These are phyloP conservation scores for Saccharomyces hybrid DNA, from an alignment of 1,139 yeast species.

Conservation along the genomic window DNA sequence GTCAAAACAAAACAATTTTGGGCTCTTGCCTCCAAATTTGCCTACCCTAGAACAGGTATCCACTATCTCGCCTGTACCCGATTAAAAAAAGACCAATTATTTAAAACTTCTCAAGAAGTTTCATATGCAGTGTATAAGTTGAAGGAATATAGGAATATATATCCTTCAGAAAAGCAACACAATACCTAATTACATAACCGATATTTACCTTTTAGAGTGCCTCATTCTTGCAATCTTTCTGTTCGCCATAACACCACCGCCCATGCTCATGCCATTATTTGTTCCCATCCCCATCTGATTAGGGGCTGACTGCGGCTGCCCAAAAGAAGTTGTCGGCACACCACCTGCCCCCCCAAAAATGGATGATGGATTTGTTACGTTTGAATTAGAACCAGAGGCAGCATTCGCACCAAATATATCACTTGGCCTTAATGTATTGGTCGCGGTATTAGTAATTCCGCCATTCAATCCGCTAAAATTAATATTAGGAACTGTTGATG, in stretches of 20 bases:
- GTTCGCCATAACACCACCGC: conserved; percentile 8
- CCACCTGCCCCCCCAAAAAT: conserved; percentile 4
- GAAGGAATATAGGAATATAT: neutral
- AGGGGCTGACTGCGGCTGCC: neutral
- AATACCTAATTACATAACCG: neutral
- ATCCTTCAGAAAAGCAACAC: neutral
- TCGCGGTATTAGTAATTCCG: conserved; percentile 2
- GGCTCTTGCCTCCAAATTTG: neutral
- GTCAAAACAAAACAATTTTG: too few species aligned
- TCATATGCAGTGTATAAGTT: neutral
- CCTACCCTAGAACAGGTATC: neutral
- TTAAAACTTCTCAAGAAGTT: neutral
- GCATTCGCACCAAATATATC: conserved; percentile 15
- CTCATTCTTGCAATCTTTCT: conserved; percentile 28
- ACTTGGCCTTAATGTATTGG: conserved; percentile 16
- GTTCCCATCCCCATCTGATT: conserved; percentile 3
- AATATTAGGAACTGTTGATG: conserved; percentile 22
- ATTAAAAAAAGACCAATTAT: neutral
- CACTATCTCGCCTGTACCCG: neutral
- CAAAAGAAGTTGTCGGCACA: conserved; percentile 3
- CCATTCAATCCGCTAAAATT: conserved; percentile 17
- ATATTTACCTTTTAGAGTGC: conserved; percentile 15
- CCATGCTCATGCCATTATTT: neutral
- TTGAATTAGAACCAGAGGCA: neutral
- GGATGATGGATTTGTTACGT: conserved; percentile 1